Evolutionary conservation across 345 rosid genomes (phyloP), one percentile per base, ranked within the genome.

Genomic region (Dovyalis caffra): DNA sequence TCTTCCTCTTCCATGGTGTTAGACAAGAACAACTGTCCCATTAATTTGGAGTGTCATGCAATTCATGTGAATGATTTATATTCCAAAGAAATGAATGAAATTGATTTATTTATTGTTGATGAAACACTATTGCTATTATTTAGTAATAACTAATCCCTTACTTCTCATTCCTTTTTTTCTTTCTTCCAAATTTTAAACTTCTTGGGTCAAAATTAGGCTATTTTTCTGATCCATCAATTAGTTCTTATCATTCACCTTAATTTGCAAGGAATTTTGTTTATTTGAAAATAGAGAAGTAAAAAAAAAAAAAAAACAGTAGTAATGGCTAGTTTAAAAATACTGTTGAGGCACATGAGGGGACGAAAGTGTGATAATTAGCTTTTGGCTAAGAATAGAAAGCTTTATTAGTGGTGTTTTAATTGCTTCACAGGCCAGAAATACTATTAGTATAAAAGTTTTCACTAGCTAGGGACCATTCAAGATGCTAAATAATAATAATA

Each of bases 51-150:
- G 64, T 69, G 67, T 68, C 88, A 85, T 77, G 80, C 74, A 35
- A 77, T 51, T 79, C 88, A 74, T 83, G 89, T 81, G 87, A 84
- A 72, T 68, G 40, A 80, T 81, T 81, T 78, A 34, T 56, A 66
- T 26, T 74, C 35, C 16, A 47, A 16, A 43, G 16, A 18, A 35
- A 35, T 6, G 8, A 6, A 6, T 35, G 38, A 35, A 6, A 35
- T 1, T 35, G 38, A 35, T 8, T 35, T 35, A n/a, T n/a, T n/a
- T n/a, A n/a, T n/a, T n/a, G n/a, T n/a, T n/a, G n/a, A n/a, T n/a
- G n/a, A n/a, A n/a, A n/a, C n/a, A n/a, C n/a, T n/a, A n/a, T n/a
- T n/a, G n/a, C n/a, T n/a, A n/a, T n/a, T n/a, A n/a, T n/a, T n/a
- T n/a, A n/a, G n/a, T 34, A 34, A 34, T 8, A 5, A 34, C 37